These are phyloP conservation scores for Populus simonii DNA, from an alignment of 345 rosid species.

Conservation along the genomic window DNA sequence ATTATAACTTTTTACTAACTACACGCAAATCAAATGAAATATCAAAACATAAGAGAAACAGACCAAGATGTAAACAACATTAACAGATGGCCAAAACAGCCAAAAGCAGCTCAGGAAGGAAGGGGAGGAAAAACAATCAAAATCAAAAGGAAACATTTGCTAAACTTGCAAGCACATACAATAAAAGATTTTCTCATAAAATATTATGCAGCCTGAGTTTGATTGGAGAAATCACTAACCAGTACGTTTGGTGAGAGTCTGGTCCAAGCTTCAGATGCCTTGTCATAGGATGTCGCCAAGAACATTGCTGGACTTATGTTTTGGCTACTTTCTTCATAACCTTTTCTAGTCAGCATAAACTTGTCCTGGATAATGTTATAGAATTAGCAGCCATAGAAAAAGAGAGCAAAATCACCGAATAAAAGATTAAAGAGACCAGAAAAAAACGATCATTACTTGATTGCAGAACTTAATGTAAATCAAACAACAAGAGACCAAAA, in stretches of 20 bases:
- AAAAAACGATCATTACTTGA: conserved; percentile 13
- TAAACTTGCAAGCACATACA: neutral
- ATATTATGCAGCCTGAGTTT: neutral
- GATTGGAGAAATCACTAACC: conserved; percentile 51
- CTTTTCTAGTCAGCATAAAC: conserved; percentile 64
- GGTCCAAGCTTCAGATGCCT: conserved; percentile 94
- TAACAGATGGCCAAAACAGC: neutral
- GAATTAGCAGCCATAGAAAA: neutral
- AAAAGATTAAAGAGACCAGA: conserved; percentile 8
- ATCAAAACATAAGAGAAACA: neutral
- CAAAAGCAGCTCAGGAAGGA: neutral
- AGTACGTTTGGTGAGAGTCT: conserved; percentile 50
- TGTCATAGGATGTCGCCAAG: conserved; percentile 83
- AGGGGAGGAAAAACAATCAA: neutral
- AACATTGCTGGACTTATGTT: conserved; percentile 67
- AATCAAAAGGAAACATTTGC: too few relatives aligned
- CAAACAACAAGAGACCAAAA: neutral
- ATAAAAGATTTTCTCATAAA: neutral
- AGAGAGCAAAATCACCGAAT: neutral
- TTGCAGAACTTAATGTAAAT: conserved; percentile 30
- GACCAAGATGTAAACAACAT: neutral
- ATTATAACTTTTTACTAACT: too few relatives aligned
- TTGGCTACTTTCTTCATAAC: conserved; percentile 43
- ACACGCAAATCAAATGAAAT: too few relatives aligned
- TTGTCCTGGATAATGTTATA: conserved; percentile 48